Evolutionary conservation across 768 basidiomycete species (phyloP), one percentile per base, ranked within the genome.

Genomic region (Cystofilobasidium macerans): DNA sequence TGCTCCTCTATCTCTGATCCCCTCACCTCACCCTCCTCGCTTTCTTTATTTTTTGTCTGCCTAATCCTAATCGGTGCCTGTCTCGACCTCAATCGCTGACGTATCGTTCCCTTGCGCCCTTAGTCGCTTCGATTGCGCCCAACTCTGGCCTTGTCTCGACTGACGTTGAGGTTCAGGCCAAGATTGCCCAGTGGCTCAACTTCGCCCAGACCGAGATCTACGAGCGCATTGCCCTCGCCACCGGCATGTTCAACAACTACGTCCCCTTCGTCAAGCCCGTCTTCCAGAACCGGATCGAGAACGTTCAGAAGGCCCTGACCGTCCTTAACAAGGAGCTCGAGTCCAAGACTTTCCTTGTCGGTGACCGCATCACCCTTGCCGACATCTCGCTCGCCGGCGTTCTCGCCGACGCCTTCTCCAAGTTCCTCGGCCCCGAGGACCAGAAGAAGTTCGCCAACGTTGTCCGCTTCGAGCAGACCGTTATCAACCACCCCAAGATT

Each of bases 351-450:
- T 98, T 85, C 83, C 82, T 98, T 72, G 91, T 91, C 63, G 86
- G 85, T 70, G 89, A 99, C 75, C 88, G 94, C 73, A 87, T 98
- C 81, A 89, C 91, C 69, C 81, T 94, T 56, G 95, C 92, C 69
- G 95, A 99, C 73, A 76, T 99, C 77, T 75, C 76, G 73, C 71
- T 89, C 70, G 88, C 87, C 42, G 75, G 80, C 61, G 70, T 82
- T 73, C 74, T 90, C 69, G 80, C 80, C 70, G 66, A 67, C 38
- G 66, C 38, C 35, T 67, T 67, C 66, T 67, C 66, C 51, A 38
- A 51, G 35, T 62, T 62, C 61, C 48, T 67, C 66, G 66, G 66
- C 43, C 60, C 66, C 40, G 66, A 62, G 60, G 66, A 67, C 53
- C 66, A 67, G 66, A 62, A 57, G 53, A 82, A 85, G 73, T 76